These are phyloP conservation scores for Candida coquimbonensis DNA, from an alignment of 805 yeast genomes.

Conservation along the genomic window DNA sequence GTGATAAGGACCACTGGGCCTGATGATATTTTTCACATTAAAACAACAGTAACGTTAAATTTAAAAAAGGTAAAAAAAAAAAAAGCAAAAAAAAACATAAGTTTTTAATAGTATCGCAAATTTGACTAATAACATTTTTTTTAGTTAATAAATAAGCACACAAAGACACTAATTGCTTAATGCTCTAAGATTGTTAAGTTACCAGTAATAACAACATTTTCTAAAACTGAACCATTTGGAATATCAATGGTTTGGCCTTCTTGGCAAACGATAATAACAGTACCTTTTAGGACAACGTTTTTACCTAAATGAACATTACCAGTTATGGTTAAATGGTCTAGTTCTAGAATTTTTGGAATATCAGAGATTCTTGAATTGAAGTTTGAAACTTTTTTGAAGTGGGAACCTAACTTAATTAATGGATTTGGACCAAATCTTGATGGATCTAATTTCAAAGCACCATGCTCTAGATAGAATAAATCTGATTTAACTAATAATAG, in stretches of 20 bases:
- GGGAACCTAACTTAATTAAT: constrained; percentile 91
- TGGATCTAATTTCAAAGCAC: constrained; percentile 79
- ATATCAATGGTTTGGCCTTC: constrained; percentile 96
- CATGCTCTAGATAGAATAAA: constrained; percentile 84
- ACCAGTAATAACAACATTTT: constrained; percentile 96
- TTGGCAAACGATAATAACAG: constrained; percentile 94
- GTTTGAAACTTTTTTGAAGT: constrained; percentile 90
- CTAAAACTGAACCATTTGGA: constrained; percentile 92
- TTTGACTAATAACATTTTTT: background rate
- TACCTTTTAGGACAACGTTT: constrained; percentile 87
- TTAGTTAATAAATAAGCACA: no score
- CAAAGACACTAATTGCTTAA: constrained; percentile 24
- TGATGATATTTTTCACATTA: no score
- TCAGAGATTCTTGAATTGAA: constrained; percentile 88
- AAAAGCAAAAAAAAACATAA: no score
- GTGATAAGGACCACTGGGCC: no score
- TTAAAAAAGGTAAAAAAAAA: no score
- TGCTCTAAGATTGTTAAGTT: constrained; percentile 92
- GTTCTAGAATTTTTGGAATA: constrained; percentile 93
- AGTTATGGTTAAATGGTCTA: constrained; percentile 95
- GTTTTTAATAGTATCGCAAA: background rate
- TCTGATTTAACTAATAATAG: constrained; percentile 91
- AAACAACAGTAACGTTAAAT: no score
- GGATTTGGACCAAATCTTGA: constrained; percentile 88
- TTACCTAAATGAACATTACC: constrained; percentile 93